phyloP scores from a whole-genome alignment of 1,284 basidiomycete genomes.

The Heterobasidion occidentale region DNA sequence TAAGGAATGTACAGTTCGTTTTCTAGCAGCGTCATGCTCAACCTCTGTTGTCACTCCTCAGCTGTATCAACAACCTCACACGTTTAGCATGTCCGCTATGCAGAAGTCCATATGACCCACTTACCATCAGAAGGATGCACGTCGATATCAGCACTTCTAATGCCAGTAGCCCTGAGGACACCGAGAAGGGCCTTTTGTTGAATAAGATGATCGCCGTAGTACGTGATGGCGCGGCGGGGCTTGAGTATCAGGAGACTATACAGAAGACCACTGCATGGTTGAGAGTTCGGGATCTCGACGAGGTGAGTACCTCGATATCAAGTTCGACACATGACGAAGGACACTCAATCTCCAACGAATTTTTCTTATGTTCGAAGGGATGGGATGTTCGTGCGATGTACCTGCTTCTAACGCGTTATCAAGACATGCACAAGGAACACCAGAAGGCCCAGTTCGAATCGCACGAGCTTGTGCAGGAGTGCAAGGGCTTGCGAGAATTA shows the following conservation, averaged over 20 bases:
- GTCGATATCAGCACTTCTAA: slow-evolving; percentile 28
- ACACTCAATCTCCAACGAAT: too few relatives aligned
- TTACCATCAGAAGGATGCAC: slow-evolving; percentile 32
- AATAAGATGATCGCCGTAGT: slow-evolving; percentile 10
- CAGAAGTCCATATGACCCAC: slow-evolving; percentile 30
- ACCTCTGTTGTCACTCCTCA: slow-evolving; percentile 12
- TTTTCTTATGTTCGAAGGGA: slow-evolving; percentile 4
- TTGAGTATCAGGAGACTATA: slow-evolving; percentile 10
- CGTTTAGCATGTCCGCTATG: slow-evolving; percentile 36
- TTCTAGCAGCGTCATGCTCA: background rate
- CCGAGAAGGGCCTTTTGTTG: slow-evolving; percentile 9
- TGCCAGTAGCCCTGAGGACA: slow-evolving; percentile 1
- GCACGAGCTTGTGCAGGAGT: slow-evolving; percentile 7
- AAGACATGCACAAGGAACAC: slow-evolving; percentile 14
- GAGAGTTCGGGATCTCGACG: slow-evolving; percentile 7
- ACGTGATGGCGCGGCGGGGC: slow-evolving; percentile 12
- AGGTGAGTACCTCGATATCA: slow-evolving; percentile 6
- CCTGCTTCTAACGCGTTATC: slow-evolving; percentile 12
- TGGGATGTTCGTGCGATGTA: slow-evolving; percentile 15
- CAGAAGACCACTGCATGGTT: slow-evolving; percentile 11
- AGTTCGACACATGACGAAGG: background rate
- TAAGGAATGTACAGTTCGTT: slow-evolving; percentile 19
- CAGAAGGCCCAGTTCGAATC: slow-evolving; percentile 9
- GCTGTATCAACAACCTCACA: slow-evolving; percentile 28
- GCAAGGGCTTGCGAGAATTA: slow-evolving; percentile 6